Conservation (phyloP, 169 alveolate genomes). For the Plasmodium adleri region DNA sequence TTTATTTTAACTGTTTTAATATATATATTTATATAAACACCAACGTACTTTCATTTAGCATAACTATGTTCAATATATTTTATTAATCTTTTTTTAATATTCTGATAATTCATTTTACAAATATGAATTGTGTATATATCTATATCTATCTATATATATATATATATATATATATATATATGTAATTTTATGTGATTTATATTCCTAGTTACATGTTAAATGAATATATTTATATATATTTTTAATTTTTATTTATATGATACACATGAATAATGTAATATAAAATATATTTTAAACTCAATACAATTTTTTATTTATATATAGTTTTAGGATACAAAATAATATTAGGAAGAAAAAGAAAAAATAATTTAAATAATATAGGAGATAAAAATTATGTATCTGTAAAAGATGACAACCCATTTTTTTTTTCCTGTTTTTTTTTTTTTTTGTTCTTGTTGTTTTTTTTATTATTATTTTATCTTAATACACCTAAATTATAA, state of each 20-base stretch:
- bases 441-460: conserved; percentile 5
- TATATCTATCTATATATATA: too few species aligned
- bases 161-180: too few species aligned
- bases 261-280: conserved; percentile 1
- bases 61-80: conserved; percentile 23
- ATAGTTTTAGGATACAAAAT: conserved; percentile 34
- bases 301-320: conserved; percentile 34
- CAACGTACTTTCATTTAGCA: background rate
- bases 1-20: conserved; percentile 35
- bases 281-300: conserved; percentile 3
- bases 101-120: conserved; percentile 32
- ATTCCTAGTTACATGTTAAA: too few species aligned
- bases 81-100: conserved; percentile 38
- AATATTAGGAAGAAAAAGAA: conserved; percentile 19
- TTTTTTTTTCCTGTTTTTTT: background rate
- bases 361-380: conserved; percentile 25
- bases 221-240: background rate
- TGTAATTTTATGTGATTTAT: too few species aligned
- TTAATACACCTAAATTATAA: too few species aligned
- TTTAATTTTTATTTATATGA: conserved; percentile 2
- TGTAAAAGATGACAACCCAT: background rate
- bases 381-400: conserved; percentile 16
- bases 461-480: too few species aligned
- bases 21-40: conserved; percentile 6
- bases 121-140: too few species aligned